Evolutionary conservation across 768 basidiomycete species (phyloP).

Genomic region (Boletus sp.): DNA sequence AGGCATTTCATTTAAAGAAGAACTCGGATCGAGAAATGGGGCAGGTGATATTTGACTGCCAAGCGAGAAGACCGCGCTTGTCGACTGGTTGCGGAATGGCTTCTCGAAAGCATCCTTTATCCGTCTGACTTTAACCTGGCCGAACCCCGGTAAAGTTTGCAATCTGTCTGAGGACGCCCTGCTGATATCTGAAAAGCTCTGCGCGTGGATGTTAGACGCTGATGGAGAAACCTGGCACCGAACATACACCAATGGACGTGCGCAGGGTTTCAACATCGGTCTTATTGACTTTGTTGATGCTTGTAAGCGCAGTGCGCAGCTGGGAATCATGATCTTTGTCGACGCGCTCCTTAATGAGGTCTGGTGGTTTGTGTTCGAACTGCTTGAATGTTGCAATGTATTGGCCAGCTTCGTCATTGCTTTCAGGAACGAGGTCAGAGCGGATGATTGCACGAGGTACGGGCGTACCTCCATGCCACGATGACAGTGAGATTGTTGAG

Average conservation of each 20-base stretch:
- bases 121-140: conserved; percentile 89
- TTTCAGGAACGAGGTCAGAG: conserved; percentile 29
- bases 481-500: conserved; percentile 93
- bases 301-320: conserved; percentile 78
- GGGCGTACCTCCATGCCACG: conserved; percentile 81
- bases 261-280: conserved; percentile 94
- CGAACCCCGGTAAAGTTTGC: conserved; percentile 85
- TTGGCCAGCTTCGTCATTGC: conserved; percentile 86
- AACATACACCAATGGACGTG: conserved; percentile 83
- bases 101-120: conserved; percentile 89
- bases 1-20: background rate
- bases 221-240: background rate
- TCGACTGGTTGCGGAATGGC: conserved; percentile 72
- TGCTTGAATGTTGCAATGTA: conserved; percentile 91
- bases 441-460: background rate
- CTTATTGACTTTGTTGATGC: conserved; percentile 92
- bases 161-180: conserved; percentile 70
- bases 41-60: conserved; percentile 22
- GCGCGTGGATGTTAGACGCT: conserved; percentile 4
- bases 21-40: background rate
- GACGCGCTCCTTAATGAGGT: conserved; percentile 90
- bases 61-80: conserved; percentile 40
- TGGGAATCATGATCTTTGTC: conserved; percentile 86
- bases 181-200: conserved; percentile 88
- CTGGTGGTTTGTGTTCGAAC: conserved; percentile 90